phyloP scores from a whole-genome alignment of 108 stramenopile species.

The Fistulifera solaris region DNA sequence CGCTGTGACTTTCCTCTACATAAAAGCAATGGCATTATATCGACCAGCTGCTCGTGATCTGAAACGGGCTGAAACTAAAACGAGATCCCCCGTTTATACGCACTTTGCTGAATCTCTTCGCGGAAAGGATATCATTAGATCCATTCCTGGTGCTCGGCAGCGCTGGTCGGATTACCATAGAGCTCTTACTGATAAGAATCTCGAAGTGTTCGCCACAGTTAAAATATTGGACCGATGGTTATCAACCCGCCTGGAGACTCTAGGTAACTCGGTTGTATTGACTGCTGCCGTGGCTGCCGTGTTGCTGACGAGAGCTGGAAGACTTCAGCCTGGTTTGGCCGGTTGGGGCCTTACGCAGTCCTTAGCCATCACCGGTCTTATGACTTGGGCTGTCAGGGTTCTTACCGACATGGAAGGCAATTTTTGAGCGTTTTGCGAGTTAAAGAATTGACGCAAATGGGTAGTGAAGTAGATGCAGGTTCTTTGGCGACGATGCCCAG shows the following conservation, averaged over 20 bases:
- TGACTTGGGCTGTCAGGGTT: conserved; percentile 68
- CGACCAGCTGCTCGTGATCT: conserved; percentile 70
- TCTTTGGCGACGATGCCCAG: conserved; percentile 11
- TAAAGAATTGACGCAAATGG: conserved; percentile 46
- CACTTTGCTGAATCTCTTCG: conserved; percentile 88
- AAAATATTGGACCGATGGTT: conserved; percentile 79
- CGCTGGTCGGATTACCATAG: conserved; percentile 51
- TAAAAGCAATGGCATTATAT: conserved; percentile 46
- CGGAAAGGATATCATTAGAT: conserved; percentile 84
- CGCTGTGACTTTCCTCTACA: conserved; percentile 41
- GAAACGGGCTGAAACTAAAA: conserved; percentile 80
- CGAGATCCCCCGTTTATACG: conserved; percentile 87
- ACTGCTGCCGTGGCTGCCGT: conserved; percentile 49
- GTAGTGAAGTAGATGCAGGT: conserved; percentile 14
- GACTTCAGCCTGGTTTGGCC: conserved; percentile 49
- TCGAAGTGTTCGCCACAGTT: conserved; percentile 57
- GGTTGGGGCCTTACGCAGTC: conserved; percentile 83
- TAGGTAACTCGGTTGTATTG: conserved; percentile 65
- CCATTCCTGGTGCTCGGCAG: conserved; percentile 43
- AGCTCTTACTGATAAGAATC: conserved; percentile 42
- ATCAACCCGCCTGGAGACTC: conserved; percentile 57
- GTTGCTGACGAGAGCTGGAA: conserved; percentile 34
- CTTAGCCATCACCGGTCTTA: conserved; percentile 64
- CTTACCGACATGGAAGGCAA: conserved; percentile 56
- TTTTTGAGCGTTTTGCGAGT: conserved; percentile 60